Evolutionary conservation across 371 early-diverging fungal species (phyloP).

Genomic region (Apophysomyces sp.): DNA sequence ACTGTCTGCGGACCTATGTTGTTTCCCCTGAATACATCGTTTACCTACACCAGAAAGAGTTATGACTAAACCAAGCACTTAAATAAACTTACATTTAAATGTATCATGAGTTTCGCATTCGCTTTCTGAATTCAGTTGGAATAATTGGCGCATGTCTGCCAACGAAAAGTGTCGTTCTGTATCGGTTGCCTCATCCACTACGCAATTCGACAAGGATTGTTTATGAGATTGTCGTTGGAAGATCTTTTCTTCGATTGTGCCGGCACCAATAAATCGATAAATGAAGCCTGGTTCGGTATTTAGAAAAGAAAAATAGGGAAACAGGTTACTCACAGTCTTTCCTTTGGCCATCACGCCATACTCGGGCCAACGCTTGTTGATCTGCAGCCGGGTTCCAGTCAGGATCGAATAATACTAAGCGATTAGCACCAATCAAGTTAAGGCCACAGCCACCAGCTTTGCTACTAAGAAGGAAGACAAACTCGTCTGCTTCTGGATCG

Average conservation of each 20-base stretch:
- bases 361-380: constrained; percentile 89
- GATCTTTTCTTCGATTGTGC: constrained; percentile 98
- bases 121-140: constrained; percentile 74
- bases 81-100: constrained; percentile 75
- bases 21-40: constrained; percentile 82
- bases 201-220: constrained; percentile 87
- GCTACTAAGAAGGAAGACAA: constrained; percentile 93
- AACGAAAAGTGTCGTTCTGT: constrained; percentile 92
- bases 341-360: constrained; percentile 98
- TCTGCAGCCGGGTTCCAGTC: constrained; percentile 87
- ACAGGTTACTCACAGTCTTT: constrained; percentile 62
- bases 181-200: constrained; percentile 91
- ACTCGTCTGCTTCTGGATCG: constrained; percentile 80
- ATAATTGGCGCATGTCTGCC: constrained; percentile 87
- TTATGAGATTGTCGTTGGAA: constrained; percentile 94
- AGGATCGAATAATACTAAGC: constrained; percentile 93
- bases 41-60: constrained; percentile 17
- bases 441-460: constrained; percentile 99
- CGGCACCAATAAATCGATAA: constrained; percentile 94
- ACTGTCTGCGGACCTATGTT: constrained; percentile 67
- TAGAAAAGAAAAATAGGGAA: not conserved
- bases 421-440: constrained; percentile 96
- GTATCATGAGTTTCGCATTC: constrained; percentile 95
- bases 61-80: not conserved
- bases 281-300: constrained; percentile 73